Percentiles rank a stretch among this genome's conserved stretches.
Conservation (phyloP, 768 basidiomycete genomes). For the Hericium alpestre region DNA sequence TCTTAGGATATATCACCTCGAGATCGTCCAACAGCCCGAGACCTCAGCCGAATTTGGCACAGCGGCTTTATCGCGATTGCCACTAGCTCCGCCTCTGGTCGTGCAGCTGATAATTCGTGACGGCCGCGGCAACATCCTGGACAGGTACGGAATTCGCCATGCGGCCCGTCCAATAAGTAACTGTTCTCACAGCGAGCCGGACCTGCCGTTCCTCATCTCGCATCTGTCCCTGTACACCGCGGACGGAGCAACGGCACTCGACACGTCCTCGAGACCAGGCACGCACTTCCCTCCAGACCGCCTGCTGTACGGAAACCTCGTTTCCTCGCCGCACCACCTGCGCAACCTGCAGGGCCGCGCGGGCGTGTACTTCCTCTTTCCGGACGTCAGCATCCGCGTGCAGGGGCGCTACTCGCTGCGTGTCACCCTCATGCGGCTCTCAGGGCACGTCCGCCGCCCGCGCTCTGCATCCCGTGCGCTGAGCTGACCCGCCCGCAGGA, state of each 20-base stretch:
- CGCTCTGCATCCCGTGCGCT: not conserved
- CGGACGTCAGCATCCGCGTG: slow-evolving; percentile 80
- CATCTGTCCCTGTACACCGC: slow-evolving; percentile 67
- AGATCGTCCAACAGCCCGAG: slow-evolving; percentile 78
- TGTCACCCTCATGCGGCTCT: slow-evolving; percentile 62
- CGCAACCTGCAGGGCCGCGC: slow-evolving; percentile 71
- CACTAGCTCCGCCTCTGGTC: slow-evolving; percentile 76
- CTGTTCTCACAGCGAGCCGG: slow-evolving; percentile 53
- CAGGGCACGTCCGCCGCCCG: slow-evolving; percentile 44
- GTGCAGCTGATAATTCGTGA: slow-evolving; percentile 71
- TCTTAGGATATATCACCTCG: slow-evolving; percentile 55
- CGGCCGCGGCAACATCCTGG: slow-evolving; percentile 54
- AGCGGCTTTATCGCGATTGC: slow-evolving; percentile 64
- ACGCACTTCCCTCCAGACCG: slow-evolving; percentile 38
- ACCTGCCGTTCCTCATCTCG: slow-evolving; percentile 80
- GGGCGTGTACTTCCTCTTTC: slow-evolving; percentile 84
- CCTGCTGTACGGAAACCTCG: slow-evolving; percentile 75
- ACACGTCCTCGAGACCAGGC: slow-evolving; percentile 51
- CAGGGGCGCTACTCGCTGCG: slow-evolving; percentile 68
- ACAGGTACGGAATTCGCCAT: slow-evolving; percentile 53
- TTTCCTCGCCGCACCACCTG: slow-evolving; percentile 70
- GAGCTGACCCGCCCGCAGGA: not conserved
- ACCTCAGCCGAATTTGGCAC: slow-evolving; percentile 75
- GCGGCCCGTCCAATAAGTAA: slow-evolving; percentile 5
- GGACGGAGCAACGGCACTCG: slow-evolving; percentile 53